Conservation (phyloP, 331 rosid species). For the Phaseolus coccineus region DNA sequence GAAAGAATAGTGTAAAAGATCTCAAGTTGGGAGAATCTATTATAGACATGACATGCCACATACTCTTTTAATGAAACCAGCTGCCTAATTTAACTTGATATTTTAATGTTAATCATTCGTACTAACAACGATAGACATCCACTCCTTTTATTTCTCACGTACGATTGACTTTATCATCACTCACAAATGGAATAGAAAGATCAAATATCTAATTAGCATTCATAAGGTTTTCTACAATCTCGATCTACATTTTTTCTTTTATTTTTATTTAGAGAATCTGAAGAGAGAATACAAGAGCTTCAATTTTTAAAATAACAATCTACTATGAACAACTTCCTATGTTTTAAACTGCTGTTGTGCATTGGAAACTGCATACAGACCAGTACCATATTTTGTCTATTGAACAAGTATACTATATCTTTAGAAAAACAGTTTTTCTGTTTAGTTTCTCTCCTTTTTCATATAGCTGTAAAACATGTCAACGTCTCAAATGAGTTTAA, state of each 20-base stretch:
- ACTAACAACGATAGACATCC: background rate
- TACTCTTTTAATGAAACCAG: background rate
- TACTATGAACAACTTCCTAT: slow-evolving; percentile 4
- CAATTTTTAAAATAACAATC: slow-evolving; percentile 16
- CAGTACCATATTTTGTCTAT: slow-evolving; percentile 6
- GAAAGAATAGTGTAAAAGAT: background rate
- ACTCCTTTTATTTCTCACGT: background rate
- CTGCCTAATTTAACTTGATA: background rate
- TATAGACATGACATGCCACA: slow-evolving; percentile 19
- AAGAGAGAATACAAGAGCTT: slow-evolving; percentile 1
- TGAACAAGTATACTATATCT: slow-evolving; percentile 1
- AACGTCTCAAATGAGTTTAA: slow-evolving; percentile 1
- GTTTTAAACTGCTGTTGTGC: background rate
- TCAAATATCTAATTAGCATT: background rate
- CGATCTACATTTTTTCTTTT: background rate
- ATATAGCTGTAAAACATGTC: slow-evolving; percentile 11
- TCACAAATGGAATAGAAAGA: background rate
- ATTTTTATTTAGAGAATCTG: slow-evolving; percentile 14
- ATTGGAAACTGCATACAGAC: slow-evolving; percentile 14
- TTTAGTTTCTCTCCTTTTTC: background rate
- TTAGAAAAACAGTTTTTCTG: slow-evolving; percentile 1
- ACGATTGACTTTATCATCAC: background rate
- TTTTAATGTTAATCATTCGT: slow-evolving; percentile 4
- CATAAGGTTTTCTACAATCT: slow-evolving; percentile 26
- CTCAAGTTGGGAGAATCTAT: background rate